phyloP scores from a whole-genome alignment of 306 rosid species.

The Luffa aegyptiaca region DNA sequence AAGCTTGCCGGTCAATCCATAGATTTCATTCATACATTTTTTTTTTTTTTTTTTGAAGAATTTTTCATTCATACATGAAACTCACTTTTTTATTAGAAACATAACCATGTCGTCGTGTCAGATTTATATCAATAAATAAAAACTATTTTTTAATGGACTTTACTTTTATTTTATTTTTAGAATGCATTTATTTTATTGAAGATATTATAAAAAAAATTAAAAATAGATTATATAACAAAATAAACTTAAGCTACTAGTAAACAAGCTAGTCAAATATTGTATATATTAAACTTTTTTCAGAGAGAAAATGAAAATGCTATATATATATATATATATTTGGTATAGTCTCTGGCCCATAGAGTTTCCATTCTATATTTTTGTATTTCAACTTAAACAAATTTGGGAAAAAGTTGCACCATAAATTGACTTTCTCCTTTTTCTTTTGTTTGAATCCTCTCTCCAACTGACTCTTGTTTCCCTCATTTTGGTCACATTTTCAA shows the following conservation, averaged over 20 bases:
- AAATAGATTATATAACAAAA: background rate
- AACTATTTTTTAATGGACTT: background rate
- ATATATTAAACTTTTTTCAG: background rate
- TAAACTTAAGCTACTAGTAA: background rate
- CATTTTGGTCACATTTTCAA: slow-evolving; percentile 1
- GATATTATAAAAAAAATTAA: background rate
- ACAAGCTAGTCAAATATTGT: no score
- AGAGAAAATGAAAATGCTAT: background rate
- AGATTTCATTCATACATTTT: background rate
- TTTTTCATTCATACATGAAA: background rate
- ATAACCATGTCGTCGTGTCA: background rate
- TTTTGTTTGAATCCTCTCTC: background rate
- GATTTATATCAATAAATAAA: background rate
- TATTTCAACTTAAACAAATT: background rate
- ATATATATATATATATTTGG: no score
- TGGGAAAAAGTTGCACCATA: background rate
- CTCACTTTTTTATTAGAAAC: background rate
- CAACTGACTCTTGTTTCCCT: background rate
- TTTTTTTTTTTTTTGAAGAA: no score
- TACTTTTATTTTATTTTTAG: background rate
- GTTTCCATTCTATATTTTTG: background rate
- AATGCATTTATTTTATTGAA: background rate
- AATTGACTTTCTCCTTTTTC: background rate
- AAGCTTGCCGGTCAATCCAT: background rate
- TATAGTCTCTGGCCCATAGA: background rate